Evolutionary conservation across 371 early-diverging fungal species (phyloP), one percentile per base, ranked within the genome.

Genomic region (Mortierella sp.): DNA sequence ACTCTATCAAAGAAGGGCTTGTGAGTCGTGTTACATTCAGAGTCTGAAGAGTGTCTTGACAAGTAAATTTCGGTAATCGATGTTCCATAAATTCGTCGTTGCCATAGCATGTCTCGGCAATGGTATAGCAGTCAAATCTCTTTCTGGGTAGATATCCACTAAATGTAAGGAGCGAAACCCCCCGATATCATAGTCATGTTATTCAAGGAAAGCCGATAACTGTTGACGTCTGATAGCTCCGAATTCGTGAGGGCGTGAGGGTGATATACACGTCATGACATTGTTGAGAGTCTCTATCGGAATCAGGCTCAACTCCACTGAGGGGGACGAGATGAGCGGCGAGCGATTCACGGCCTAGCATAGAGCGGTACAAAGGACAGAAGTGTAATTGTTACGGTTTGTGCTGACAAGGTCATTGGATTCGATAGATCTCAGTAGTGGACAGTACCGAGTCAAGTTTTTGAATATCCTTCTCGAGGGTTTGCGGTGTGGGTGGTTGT

Each of bases 11-110:
- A 69, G 41, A 69, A 61, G 6, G 62, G 16, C 3, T 28, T 21
- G 43, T 69, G 55, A 22, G 33, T 38, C 41, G 50, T 62, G 62
- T 52, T 28, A 69, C 52, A 32, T 62, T 32, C 62, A 69, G 24
- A 24, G 24, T 41, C 28, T 53, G 1, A 15, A 69, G 61, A 7
- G 55, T 61, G 53, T 58, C 58, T 28, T 24, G 16, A 43, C 58
- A 43, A 7, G 66, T 58, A 58, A 66, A 66, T 15, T 45, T 58
- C 4, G 66, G 43, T 7, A 66, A 43, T 10, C 58, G 43, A 13
- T 16, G 11, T 6, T 4, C 10, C 10, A 0, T 3, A 10, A 8
- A 11, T 28, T 28, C 38, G 15, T 57, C 58, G 28, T 66, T 13
- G 15, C 24, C 32, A 19, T 43, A 66, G 32, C 58, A 66, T 9